These are phyloP conservation scores for Puccinia novopanici DNA, from an alignment of 1,284 basidiomycete species.

Conservation along the genomic window DNA sequence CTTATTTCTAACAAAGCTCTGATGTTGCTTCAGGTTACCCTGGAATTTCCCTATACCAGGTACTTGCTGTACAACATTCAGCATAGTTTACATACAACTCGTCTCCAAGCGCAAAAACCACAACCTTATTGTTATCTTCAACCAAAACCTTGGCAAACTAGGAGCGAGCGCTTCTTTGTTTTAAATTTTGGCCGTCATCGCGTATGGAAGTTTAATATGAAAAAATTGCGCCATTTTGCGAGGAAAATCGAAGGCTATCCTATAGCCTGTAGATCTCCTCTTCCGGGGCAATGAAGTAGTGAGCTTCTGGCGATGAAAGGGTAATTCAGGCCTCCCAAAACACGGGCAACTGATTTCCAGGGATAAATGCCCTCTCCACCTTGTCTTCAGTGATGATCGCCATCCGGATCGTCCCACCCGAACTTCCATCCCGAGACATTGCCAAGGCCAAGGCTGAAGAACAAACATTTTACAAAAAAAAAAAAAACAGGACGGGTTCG, in stretches of 20 bases:
- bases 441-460: conserved; percentile 81
- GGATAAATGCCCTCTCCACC: conserved; percentile 88
- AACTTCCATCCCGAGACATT: conserved; percentile 97
- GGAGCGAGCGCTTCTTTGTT: not conserved
- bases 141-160: not conserved
- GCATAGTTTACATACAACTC: not conserved
- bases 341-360: conserved; percentile 64
- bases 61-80: not conserved
- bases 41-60: not conserved
- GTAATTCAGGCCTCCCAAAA: conserved; percentile 39
- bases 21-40: not conserved
- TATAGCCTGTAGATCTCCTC: too few relatives aligned
- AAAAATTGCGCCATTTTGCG: not conserved
- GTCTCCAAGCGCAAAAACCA: not conserved
- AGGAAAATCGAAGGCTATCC: not conserved
- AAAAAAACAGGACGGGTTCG: not conserved
- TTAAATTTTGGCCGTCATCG: not conserved
- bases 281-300: too few relatives aligned
- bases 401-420: conserved; percentile 96
- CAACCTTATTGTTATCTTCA: not conserved
- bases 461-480: conserved; percentile 35
- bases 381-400: conserved; percentile 89
- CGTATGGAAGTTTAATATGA: not conserved
- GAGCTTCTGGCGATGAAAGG: not conserved
- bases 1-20: not conserved